Evolutionary conservation across 2,329 filamentous ascomycete genomes (phyloP).

Genomic region (Epichloe sylvatica): DNA sequence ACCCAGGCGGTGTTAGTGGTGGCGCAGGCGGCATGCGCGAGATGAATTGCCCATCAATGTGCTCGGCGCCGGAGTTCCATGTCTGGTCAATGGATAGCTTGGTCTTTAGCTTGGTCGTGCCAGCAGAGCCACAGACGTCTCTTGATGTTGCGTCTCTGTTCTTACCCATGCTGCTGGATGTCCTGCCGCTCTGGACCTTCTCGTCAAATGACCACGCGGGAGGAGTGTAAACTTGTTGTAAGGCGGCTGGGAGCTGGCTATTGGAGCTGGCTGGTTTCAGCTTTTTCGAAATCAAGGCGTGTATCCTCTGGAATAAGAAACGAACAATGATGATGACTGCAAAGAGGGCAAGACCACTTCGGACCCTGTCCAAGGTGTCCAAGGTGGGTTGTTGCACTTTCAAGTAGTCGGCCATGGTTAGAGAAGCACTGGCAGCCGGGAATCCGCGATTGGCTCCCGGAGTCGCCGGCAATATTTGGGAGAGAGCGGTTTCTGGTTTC

Average conservation of each 20-base stretch:
- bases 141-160: slow-evolving; percentile 3
- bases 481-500: background rate
- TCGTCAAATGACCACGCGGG: slow-evolving; percentile 15
- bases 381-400: slow-evolving; percentile 17
- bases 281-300: background rate
- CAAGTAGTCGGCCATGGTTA: slow-evolving; percentile 17
- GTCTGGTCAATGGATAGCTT: slow-evolving; percentile 14
- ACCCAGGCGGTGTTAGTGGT: slow-evolving; percentile 34
- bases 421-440: slow-evolving; percentile 15
- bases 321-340: slow-evolving; percentile 22
- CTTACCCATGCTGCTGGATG: background rate
- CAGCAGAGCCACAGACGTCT: slow-evolving; percentile 6
- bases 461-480: slow-evolving; percentile 19
- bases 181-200: slow-evolving; percentile 9
- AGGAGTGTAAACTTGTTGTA: slow-evolving; percentile 7
- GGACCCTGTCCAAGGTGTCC: slow-evolving; percentile 9
- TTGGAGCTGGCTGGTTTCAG: background rate
- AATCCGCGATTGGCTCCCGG: slow-evolving; percentile 20
- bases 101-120: background rate
- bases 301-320: slow-evolving; percentile 14
- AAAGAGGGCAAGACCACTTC: slow-evolving; percentile 19
- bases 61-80: slow-evolving; percentile 14
- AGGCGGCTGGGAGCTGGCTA: slow-evolving; percentile 7
- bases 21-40: slow-evolving; percentile 30
- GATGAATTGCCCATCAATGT: slow-evolving; percentile 17